Evolutionary conservation across 108 stramenopile species (phyloP), one percentile per base, ranked within the genome.

Genomic region (Cylindrotheca closterium): DNA sequence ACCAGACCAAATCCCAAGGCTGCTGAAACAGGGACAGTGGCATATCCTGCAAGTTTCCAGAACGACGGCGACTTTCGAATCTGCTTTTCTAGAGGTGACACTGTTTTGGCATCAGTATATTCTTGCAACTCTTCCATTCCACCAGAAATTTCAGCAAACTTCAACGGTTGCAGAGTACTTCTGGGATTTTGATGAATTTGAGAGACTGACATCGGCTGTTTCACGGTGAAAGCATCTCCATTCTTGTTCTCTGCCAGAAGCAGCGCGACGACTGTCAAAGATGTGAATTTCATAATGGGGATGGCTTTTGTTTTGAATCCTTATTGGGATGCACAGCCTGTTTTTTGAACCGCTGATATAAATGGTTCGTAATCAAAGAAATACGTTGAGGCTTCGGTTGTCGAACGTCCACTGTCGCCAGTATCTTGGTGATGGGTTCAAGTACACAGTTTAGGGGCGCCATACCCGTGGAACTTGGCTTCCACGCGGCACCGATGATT

Each of bases 1-100:
- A 79, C 60, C 17, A 82, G 26, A 29, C 77, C 79, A 33, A 77
- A 77, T 33, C 81, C 81, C 45, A 82, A 52, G 19, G 69, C 70
- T 18, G 85, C 81, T 4, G 79, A 76, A 34, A 79, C 66, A 21
- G 85, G 85, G 27, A 86, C 75, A 51, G 77, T 51, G 23, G 81
- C 85, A 28, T 67, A 65, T 27, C 76, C 78, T 0, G 73, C 79
- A 26, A 79, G 29, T 54, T 80, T 79, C 54, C 63, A 82, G 33
- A 81, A 60, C 12, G 55, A 53, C 1, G 80, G 80, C 23, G 75
- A 70, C 51, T 79, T 79, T 26, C 74, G 75, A 1, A 74, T 63
- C 48, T 66, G 68, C 47, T 75, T 74, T 51, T 65, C 65, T 4
- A 78, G n/a, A n/a, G 45, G 51, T 12, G 55, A 47, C 28, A 53